Conservation (phyloP, 225 moss, liverwort and hornwort genomes). For the Asterella californica region DNA sequence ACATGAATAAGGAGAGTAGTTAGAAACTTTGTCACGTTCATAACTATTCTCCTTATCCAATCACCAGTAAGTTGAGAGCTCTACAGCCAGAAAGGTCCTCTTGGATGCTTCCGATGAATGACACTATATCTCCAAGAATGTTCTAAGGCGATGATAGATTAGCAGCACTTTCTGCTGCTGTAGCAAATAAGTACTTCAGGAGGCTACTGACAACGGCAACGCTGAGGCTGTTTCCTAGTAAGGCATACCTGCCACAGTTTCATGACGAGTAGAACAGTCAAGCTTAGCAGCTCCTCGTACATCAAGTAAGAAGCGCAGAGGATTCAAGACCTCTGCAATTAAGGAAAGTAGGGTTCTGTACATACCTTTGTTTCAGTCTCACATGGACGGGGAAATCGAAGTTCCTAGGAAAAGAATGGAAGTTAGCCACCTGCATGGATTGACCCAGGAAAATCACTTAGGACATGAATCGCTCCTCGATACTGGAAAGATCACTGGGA, state of each 20-base stretch:
- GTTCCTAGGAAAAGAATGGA: constrained; percentile 47
- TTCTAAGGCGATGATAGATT: background rate
- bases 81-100: background rate
- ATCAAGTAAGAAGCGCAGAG: background rate
- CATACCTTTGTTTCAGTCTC: constrained; percentile 49
- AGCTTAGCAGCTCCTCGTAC: background rate
- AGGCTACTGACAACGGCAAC: constrained; percentile 81
- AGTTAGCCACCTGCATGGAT: constrained; percentile 45
- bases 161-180: background rate
- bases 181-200: constrained; percentile 44
- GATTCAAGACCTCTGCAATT: background rate
- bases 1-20: too few species aligned
- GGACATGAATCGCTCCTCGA: background rate
- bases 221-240: constrained; percentile 96
- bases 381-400: constrained; percentile 50
- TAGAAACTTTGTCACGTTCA: too few species aligned
- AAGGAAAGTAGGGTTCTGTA: background rate
- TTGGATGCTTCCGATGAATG: background rate
- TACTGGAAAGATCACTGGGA: background rate
- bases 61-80: background rate
- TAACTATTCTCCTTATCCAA: too few species aligned
- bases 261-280: background rate
- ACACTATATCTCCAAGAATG: background rate
- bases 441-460: background rate
- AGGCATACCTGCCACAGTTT: constrained; percentile 65